phyloP scores from a whole-genome alignment of 75 land plant species.

The Cunninghamia lanceolata region DNA sequence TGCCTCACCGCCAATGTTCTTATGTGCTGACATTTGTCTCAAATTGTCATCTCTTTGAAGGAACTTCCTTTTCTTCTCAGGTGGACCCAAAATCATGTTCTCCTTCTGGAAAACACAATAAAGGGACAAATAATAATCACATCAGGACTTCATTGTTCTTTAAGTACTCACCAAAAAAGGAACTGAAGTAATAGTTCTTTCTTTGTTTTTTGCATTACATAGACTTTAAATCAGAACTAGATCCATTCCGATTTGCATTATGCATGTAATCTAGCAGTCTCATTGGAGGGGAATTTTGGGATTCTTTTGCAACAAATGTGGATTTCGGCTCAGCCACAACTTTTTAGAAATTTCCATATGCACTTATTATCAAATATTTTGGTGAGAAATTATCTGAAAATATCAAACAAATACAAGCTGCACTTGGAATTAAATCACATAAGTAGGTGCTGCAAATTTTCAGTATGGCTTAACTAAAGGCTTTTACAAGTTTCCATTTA shows the following conservation, averaged over 20 bases:
- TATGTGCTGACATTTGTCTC: conserved; percentile 1
- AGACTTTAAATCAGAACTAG: background rate
- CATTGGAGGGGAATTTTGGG: background rate
- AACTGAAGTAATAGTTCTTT: background rate
- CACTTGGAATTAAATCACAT: too few relatives aligned
- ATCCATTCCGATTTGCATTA: background rate
- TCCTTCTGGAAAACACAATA: conserved; percentile 9
- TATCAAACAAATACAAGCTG: too few relatives aligned
- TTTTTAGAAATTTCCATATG: too few relatives aligned
- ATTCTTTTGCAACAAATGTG: too few relatives aligned
- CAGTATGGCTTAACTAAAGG: too few relatives aligned
- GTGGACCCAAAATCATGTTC: conserved; percentile 4
- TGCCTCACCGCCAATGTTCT: conserved; percentile 7
- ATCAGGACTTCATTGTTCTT: background rate
- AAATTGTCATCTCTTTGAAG: background rate
- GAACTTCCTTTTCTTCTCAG: conserved; percentile 17
- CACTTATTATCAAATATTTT: too few relatives aligned
- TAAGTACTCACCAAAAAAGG: background rate
- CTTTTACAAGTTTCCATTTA: too few relatives aligned
- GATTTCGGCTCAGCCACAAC: too few relatives aligned
- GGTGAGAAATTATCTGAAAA: too few relatives aligned
- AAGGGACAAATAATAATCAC: background rate
- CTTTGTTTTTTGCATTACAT: background rate
- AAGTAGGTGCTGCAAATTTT: too few relatives aligned
- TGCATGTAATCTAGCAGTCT: background rate